phyloP scores from a whole-genome alignment of 2,329 filamentous ascomycete genomes.

The Exophiala bonariae region DNA sequence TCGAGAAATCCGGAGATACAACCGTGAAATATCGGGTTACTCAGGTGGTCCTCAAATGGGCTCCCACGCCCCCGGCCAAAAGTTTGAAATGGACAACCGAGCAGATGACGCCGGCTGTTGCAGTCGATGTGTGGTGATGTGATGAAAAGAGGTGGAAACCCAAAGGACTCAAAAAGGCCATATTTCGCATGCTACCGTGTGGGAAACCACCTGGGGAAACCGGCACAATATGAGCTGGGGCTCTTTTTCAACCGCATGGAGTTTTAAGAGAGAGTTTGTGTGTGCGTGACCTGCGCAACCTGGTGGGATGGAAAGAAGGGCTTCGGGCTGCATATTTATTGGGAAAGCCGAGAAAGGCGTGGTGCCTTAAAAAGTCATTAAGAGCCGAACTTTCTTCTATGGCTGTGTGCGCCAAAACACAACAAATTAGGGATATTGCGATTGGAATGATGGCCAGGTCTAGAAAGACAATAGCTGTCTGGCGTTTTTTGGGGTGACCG shows the following conservation, averaged over 20 bases:
- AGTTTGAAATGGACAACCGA: slow-evolving; percentile 68
- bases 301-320: too few relatives aligned
- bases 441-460: too few relatives aligned
- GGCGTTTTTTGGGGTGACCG: too few relatives aligned
- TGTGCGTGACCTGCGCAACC: too few relatives aligned
- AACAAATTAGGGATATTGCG: too few relatives aligned
- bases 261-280: too few relatives aligned
- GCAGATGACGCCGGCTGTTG: slow-evolving; percentile 68
- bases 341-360: too few relatives aligned
- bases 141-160: slow-evolving; percentile 6
- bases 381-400: slow-evolving; percentile 19
- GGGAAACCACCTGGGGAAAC: too few relatives aligned
- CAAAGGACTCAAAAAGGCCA: not conserved
- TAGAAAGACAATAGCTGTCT: too few relatives aligned
- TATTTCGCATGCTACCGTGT: too few relatives aligned
- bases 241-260: too few relatives aligned
- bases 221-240: too few relatives aligned
- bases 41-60: slow-evolving; percentile 63
- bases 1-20: slow-evolving; percentile 95
- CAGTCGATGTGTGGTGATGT: slow-evolving; percentile 85
- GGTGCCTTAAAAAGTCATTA: slow-evolving; percentile 13
- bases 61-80: slow-evolving; percentile 61
- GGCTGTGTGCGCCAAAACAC: slow-evolving; percentile 17
- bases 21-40: slow-evolving; percentile 89
- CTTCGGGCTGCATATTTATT: slow-evolving; percentile 20